Evolutionary conservation across 192 early-diverging fungal species (phyloP), one percentile per base, ranked within the genome.

Genomic region (Coemansia sp.): DNA sequence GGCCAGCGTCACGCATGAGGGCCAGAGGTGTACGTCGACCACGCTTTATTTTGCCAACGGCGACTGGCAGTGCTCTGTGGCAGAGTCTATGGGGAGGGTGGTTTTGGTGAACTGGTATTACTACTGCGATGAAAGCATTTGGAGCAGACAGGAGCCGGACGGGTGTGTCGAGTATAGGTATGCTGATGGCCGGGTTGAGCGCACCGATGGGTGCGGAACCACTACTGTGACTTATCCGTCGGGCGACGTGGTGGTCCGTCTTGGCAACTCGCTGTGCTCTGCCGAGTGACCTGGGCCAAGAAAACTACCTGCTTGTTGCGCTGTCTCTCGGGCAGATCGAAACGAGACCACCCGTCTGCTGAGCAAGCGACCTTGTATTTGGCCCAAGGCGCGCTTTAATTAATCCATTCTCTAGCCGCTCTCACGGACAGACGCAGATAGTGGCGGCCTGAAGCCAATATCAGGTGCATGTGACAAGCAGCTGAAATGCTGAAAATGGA

Each of bases 1-100:
- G 2, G 62, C 56, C 28, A 19, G 11, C 2, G 48, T 59, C 6
- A 16, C 9, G 9, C 4, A 30, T 9, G 28, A 4, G 0, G 24
- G 42, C 9, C 25, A 30, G 28, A 1, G 3, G 16, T 55, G 28
- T 19, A 25, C 52, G 34, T 68, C 69, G 11, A 68, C 59, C 5
- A 78, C 75, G 30, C 61, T 78, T 51, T 78, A 63, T 42, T 78
- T 66, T 49, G 63, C 55, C 10, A 78, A 78, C 39, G 75, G 75
- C 53, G 75, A 78, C 57, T 78, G 75, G 75, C 65, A 67, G 10
- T 78, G 75, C 45, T 39, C 25, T 78, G 57, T 27, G n/a, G n/a
- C n/a, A n/a, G n/a, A n/a, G n/a, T n/a, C n/a, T n/a, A n/a, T n/a
- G n/a, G n/a, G n/a, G n/a, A n/a, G n/a, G n/a, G n/a, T n/a, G n/a